Evolutionary conservation across 2,329 filamentous ascomycete species (phyloP), one percentile per base, ranked within the genome.

Genomic region (Neofusicoccum ribis): DNA sequence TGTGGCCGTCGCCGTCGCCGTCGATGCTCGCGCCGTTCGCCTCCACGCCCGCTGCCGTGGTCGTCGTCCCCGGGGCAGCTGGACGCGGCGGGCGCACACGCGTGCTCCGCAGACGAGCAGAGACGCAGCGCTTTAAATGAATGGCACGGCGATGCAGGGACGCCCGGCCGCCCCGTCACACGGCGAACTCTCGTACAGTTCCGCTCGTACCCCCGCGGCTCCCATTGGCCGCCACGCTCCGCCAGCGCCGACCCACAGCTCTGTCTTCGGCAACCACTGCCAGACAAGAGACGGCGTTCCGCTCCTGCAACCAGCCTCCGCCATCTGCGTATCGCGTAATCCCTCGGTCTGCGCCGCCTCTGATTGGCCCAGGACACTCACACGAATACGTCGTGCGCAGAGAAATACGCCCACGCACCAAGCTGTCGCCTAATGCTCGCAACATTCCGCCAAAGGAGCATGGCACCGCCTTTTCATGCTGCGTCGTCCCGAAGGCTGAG

Each of bases 401-500:
- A 14, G 2, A n/a, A 44, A 58, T 58, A 59, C 54, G 54, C 54
- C 20, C 27, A 60, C 56, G n/a, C 31, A 17, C 51, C 34, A 54
- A 14, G 51, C 17, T 23, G 49, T 27, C 46, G 17, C 36, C 51
- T 31, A 31, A 12, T 58, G 52, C 17, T 58, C 52, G 23, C 23
- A 23, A 23, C 23, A 23, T 23, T 23, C 23, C 23, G 23, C 23
- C 23, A 23, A 23, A 23, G 23, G 23, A 23, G 23, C 23, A 17
- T 20, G 37, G 41, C 15, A 20, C 27, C 39, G 41, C 15, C 54
- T 41, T 74, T 72, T 36, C 44, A 23, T 23, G 23, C 23, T 23
- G 23, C 23, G 23, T 23, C 23, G 23, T 23, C 23, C 23, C 23
- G 23, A 23, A 3, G 23, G 23, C 23, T 23, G 41, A 44, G 34